phyloP scores from a whole-genome alignment of 768 basidiomycete species.

The Suillus luteus region DNA sequence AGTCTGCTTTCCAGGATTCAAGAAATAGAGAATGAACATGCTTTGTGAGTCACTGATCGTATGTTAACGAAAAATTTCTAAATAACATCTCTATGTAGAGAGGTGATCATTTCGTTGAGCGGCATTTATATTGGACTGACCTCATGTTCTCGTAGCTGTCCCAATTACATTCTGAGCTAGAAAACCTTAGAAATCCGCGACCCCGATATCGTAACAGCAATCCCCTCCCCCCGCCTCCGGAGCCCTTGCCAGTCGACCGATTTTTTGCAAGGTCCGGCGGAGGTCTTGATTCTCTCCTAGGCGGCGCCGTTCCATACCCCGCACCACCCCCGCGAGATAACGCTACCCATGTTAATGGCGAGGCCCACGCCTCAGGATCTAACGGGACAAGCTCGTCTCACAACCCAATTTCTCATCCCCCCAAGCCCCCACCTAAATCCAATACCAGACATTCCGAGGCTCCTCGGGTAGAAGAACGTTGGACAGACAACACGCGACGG shows the following conservation, averaged over 20 bases:
- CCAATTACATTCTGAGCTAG: conserved; percentile 38
- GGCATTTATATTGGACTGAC: conserved; percentile 15
- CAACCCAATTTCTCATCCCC: conserved; percentile 16
- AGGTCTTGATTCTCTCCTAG: conserved; percentile 22
- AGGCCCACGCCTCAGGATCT: conserved; percentile 12
- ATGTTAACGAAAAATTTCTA: conserved; percentile 4
- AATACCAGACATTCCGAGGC: conserved; percentile 26
- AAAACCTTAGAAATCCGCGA: conserved; percentile 36
- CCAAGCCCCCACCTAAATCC: conserved; percentile 22
- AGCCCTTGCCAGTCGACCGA: conserved; percentile 49
- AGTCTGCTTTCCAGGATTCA: conserved; percentile 35
- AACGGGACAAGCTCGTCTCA: conserved; percentile 18
- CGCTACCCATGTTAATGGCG: conserved; percentile 16
- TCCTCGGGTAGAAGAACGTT: conserved; percentile 27
- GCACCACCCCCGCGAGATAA: conserved; percentile 27
- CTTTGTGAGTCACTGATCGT: conserved; percentile 24
- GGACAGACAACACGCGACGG: conserved; percentile 20
- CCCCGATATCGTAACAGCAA: conserved; percentile 40
- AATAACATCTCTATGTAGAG: conserved; percentile 8
- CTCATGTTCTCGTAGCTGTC: conserved; percentile 31
- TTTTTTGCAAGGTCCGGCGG: conserved; percentile 42
- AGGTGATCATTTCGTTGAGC: conserved; percentile 3
- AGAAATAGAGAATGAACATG: conserved; percentile 33
- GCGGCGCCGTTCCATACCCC: conserved; percentile 28
- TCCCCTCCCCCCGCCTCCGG: conserved; percentile 59